Evolutionary conservation across 176 grass and related monocot genomes (phyloP).

Genomic region (Eremochloa ophiuroides): DNA sequence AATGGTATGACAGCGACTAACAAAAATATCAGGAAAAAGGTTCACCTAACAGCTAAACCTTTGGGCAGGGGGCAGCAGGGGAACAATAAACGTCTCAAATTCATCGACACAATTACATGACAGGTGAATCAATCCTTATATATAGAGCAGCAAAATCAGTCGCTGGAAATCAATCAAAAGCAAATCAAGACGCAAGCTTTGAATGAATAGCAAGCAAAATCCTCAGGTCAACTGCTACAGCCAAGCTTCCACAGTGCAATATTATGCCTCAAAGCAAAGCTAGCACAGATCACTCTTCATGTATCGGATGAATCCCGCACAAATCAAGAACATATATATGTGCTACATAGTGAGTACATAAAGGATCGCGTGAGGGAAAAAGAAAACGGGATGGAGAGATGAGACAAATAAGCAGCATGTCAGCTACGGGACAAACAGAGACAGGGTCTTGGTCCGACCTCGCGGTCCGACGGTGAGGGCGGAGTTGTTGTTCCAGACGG

Average conservation of each 20-base stretch:
- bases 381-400: background rate
- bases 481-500: conserved; percentile 84
- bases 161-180: background rate
- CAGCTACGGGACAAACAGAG: no score
- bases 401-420: background rate
- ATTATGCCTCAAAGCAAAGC: background rate
- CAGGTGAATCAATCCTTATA: background rate
- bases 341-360: background rate
- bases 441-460: conserved; percentile 23
- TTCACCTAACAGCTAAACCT: background rate
- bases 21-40: conserved; percentile 19
- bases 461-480: conserved; percentile 61
- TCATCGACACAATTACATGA: background rate
- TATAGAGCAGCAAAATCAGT: background rate
- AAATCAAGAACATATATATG: background rate
- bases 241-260: background rate
- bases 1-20: background rate
- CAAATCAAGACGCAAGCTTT: background rate
- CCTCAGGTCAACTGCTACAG: background rate
- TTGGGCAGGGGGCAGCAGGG: background rate
- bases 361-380: background rate
- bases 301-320: background rate
- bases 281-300: background rate
- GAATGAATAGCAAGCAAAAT: background rate
- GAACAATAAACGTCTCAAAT: background rate